phyloP scores from a whole-genome alignment of 257 asterid species.

The Knoxia roxburghii region DNA sequence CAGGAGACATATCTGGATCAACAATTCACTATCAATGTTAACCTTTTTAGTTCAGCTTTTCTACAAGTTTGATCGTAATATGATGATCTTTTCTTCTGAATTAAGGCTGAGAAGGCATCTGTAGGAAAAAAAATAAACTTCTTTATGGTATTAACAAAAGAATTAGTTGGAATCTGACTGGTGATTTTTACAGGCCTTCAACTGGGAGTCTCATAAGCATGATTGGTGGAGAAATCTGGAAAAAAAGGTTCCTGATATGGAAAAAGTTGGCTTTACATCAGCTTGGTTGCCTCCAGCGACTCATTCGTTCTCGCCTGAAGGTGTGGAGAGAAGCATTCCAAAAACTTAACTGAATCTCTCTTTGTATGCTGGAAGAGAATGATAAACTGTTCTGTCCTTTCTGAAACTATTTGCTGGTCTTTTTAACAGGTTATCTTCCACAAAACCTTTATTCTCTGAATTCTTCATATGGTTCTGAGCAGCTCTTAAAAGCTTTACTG shows the following conservation, averaged over 20 bases:
- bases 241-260: slow-evolving; percentile 75
- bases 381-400: slow-evolving; percentile 8
- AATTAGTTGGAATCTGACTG: slow-evolving; percentile 13
- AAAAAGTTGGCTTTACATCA: slow-evolving; percentile 84
- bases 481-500: slow-evolving; percentile 62
- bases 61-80: neutral
- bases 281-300: slow-evolving; percentile 94
- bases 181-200: slow-evolving; percentile 64
- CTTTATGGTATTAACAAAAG: neutral
- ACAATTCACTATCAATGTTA: neutral
- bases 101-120: neutral
- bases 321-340: slow-evolving; percentile 27
- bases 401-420: slow-evolving; percentile 15
- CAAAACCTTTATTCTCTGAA: slow-evolving; percentile 80
- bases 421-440: slow-evolving; percentile 74
- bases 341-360: neutral
- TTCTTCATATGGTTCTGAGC: slow-evolving; percentile 85
- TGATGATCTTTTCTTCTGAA: neutral
- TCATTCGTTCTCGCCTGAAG: slow-evolving; percentile 78
- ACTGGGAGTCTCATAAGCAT: slow-evolving; percentile 94
- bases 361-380: neutral
- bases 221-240: slow-evolving; percentile 91
- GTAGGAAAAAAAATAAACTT: neutral
- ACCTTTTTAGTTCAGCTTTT: neutral
- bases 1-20: neutral